Evolutionary conservation across 148 eudicot species (phyloP).

Genomic region (Persicaria maculosa): DNA sequence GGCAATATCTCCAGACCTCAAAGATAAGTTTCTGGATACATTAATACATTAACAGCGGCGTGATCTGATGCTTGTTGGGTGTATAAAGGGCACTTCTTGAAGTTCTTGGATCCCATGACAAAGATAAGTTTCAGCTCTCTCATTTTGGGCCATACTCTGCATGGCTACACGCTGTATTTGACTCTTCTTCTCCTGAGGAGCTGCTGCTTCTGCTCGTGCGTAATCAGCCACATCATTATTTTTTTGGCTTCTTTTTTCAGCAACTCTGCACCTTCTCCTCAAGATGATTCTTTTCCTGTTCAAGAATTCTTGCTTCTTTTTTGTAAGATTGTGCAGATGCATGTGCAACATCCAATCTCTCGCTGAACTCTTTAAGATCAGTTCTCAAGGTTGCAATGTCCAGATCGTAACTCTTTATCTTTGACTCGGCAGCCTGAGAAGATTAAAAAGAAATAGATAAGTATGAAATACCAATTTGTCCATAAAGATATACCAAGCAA

Average conservation of each 20-base stretch:
- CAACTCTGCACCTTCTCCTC: conserved; percentile 76
- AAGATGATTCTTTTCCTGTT: conserved; percentile 70
- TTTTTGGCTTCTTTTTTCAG: conserved; percentile 85
- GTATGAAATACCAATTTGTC: background rate
- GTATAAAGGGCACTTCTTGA: too few species aligned
- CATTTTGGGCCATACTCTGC: conserved; percentile 73
- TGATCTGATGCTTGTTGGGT: too few species aligned
- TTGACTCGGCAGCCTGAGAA: conserved; percentile 70
- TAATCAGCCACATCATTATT: conserved; percentile 67
- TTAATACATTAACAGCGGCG: background rate
- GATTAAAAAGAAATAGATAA: conserved; percentile 9
- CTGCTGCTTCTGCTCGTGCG: conserved; percentile 72
- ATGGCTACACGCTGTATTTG: conserved; percentile 57
- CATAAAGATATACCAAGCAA: background rate
- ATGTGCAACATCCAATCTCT: conserved; percentile 53
- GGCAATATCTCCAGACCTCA: background rate
- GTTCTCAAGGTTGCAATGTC: conserved; percentile 43
- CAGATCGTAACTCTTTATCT: conserved; percentile 50
- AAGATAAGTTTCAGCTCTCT: conserved; percentile 44
- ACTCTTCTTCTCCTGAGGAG: conserved; percentile 63
- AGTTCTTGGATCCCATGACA: too few species aligned
- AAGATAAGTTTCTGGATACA: background rate
- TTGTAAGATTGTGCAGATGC: conserved; percentile 59
- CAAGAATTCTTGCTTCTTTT: conserved; percentile 70
- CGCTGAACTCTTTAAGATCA: conserved; percentile 49